Percentiles rank a stretch among this genome's conserved stretches.
Evolutionary conservation across 2,329 filamentous ascomycete genomes (phyloP).

Genomic region (Hypoxylon rubiginosum): DNA sequence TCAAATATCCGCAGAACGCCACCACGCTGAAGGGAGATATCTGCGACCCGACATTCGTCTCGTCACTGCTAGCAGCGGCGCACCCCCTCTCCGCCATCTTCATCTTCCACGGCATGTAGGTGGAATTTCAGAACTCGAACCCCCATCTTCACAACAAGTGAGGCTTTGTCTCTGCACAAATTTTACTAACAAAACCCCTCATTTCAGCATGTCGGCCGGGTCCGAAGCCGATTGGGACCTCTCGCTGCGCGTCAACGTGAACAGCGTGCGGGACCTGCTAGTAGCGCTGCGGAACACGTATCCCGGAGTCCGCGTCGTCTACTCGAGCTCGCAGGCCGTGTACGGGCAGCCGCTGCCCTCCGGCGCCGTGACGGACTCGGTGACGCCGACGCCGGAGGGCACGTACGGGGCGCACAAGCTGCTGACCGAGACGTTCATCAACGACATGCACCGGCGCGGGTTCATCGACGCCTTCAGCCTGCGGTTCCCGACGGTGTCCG

Average conservation of each 20-base stretch:
- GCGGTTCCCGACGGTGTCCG: conserved; percentile 72
- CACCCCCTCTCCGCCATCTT: conserved; percentile 67
- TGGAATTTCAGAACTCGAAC: not conserved
- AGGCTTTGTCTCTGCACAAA: not conserved
- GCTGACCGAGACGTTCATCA: conserved; percentile 72
- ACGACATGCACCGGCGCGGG: conserved; percentile 72
- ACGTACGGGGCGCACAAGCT: conserved; percentile 75
- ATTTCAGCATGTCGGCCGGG: conserved; percentile 69
- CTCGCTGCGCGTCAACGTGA: conserved; percentile 71
- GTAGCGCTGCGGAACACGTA: conserved; percentile 61
- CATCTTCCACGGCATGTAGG: conserved; percentile 71
- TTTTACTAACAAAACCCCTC: not conserved
- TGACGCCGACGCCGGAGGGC: conserved; percentile 70
- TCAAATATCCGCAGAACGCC: conserved; percentile 64
- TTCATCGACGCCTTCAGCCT: conserved; percentile 70
- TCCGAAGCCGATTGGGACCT: conserved; percentile 72
- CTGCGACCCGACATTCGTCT: conserved; percentile 52
- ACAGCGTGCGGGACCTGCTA: conserved; percentile 68
- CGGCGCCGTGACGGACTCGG: conserved; percentile 61
- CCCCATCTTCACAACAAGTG: not conserved
- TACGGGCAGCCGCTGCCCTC: conserved; percentile 70
- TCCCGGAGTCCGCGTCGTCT: conserved; percentile 70
- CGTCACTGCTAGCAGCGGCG: conserved; percentile 59
- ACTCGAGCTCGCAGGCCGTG: conserved; percentile 73
- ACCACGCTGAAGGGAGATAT: conserved; percentile 65